These are phyloP conservation scores for Diaporthe citrichinensis DNA, from an alignment of 2,329 filamentous ascomycete genomes.

Conservation along the genomic window DNA sequence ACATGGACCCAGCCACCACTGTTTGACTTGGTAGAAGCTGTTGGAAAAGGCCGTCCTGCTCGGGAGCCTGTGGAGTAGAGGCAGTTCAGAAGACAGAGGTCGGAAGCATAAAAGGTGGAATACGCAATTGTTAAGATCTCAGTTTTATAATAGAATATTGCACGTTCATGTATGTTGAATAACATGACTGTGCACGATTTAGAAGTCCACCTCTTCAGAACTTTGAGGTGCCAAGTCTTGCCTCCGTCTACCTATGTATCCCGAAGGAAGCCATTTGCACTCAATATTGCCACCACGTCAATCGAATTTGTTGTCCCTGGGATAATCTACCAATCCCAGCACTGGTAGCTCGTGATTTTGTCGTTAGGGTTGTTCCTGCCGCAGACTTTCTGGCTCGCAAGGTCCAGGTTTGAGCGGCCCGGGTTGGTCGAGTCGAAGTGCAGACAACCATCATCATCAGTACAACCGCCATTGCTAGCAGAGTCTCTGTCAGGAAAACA, in stretches of 20 bases:
- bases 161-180: background rate
- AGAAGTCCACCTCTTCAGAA: background rate
- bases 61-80: background rate
- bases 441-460: background rate
- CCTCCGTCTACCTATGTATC: background rate
- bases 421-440: background rate
- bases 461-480: background rate
- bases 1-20: no score
- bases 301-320: background rate
- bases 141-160: background rate
- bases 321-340: background rate
- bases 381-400: background rate
- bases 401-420: background rate
- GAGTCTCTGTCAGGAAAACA: background rate
- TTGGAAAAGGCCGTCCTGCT: no score
- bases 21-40: no score
- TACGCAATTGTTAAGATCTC: background rate
- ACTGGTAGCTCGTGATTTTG: background rate
- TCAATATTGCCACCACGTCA: background rate
- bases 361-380: background rate
- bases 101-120: background rate
- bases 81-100: background rate
- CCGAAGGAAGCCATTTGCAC: background rate
- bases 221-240: background rate
- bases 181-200: background rate